A percentile compares a stretch with the other conserved stretches of the same genome.
phyloP scores from a whole-genome alignment of 2,329 filamentous ascomycete genomes.

The Claviceps maximensis region DNA sequence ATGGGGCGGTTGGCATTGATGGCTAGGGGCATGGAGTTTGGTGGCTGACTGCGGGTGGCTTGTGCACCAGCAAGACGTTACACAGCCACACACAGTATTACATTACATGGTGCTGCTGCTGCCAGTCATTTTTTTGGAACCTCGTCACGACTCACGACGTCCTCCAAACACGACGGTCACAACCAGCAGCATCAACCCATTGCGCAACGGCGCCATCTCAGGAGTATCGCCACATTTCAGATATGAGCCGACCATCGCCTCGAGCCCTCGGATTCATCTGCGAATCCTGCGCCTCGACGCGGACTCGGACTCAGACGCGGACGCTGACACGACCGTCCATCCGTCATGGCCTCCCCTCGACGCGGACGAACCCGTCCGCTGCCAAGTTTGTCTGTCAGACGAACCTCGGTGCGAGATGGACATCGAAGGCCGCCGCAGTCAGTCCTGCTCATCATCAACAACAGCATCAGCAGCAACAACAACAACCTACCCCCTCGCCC shows the following conservation, averaged over 20 bases:
- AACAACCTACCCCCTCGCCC: slow-evolving; percentile 10
- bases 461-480: not conserved
- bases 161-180: not conserved
- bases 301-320: slow-evolving; percentile 15
- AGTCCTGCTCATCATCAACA: not conserved
- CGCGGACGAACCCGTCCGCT: slow-evolving; percentile 4
- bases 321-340: slow-evolving; percentile 12
- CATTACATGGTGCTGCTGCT: not conserved
- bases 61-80: not conserved
- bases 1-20: not conserved
- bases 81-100: not conserved
- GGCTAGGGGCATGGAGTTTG: too few relatives aligned
- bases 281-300: slow-evolving; percentile 28
- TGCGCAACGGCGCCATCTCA: not conserved
- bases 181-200: not conserved
- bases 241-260: slow-evolving; percentile 12
- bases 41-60: not conserved
- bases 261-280: slow-evolving; percentile 26
- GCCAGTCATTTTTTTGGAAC: not conserved
- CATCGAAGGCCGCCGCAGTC: slow-evolving; percentile 13
- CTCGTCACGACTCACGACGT: not conserved
- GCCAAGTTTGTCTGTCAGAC: too few relatives aligned
- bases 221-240: not conserved
- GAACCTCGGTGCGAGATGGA: too few relatives aligned
- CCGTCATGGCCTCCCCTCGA: slow-evolving; percentile 12